Evolutionary conservation across 805 yeast genomes (phyloP), one percentile per base, ranked within the genome.

Genomic region (Teunomyces kruisii): DNA sequence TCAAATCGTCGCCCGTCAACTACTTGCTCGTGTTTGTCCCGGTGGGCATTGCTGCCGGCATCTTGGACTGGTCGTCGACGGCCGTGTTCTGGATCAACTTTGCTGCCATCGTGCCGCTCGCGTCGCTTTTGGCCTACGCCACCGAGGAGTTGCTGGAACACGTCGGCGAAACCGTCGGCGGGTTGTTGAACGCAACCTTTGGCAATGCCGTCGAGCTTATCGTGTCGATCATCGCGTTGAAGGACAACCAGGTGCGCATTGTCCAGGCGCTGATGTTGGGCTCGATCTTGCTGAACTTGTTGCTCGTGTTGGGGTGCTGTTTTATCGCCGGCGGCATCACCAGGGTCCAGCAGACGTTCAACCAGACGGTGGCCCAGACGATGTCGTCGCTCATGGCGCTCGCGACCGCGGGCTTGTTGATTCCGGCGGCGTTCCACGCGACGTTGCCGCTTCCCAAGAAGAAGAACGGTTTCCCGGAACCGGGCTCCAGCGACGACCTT

Each of bases 251-350:
- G 67, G 82, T 94, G 42, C 78, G 96, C 51, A 91, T 94, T 58
- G 98, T 94, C 24, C 98, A 94, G 68, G 96, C 98, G 2, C 87
- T 96, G 15, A 92, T 94, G 98, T 78, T 94, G 46, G 99, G 99
- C 27, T 86, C 96, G 43, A 88, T 94, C 49, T 74, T 94, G 46
- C 88, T 96, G 40, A 94, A 94, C 69, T 70, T 91, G 56, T 72
- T 94, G 49, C 75, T 94, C 44, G 99, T 94, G 2, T 75, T 94
- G 43, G 99, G 99, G n/a, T 86, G 96, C 65, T 90, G 97, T 62
- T 94, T 94, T 61, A 68, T 92, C 12, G 90, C 87, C 33, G 99
- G 99, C 45, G 99, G 99, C 13, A 78, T 84, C 62, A 84, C 87
- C 53, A 80, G 94, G 51, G 75, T 84, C 30, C 94, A 87, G 64